Conservation (phyloP, 805 yeast genomes). For the Candida nitratophila region DNA sequence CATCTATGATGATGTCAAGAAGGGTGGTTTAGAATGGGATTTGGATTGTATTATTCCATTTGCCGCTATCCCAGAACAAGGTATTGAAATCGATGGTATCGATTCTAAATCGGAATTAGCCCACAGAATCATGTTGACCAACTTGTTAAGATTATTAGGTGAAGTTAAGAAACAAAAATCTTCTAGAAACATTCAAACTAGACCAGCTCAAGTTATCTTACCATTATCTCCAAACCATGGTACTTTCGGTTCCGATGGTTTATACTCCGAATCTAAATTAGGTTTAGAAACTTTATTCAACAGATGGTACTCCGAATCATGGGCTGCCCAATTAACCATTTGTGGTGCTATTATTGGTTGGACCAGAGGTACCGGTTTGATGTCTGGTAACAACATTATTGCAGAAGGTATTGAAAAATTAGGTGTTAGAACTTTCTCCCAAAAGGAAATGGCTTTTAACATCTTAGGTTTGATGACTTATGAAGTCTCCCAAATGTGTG, state of each 20-base stretch:
- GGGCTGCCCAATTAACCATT: constrained; percentile 89
- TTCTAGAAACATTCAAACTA: constrained; percentile 71
- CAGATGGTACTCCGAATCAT: constrained; percentile 98
- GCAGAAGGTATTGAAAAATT: constrained; percentile 95
- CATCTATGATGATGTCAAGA: constrained; percentile 76
- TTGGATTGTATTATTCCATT: constrained; percentile 94
- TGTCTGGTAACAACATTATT: constrained; percentile 94
- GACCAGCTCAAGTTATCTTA: constrained; percentile 96
- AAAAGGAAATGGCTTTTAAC: constrained; percentile 99
- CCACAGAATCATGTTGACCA: constrained; percentile 97
- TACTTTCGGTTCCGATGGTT: constrained; percentile 96
- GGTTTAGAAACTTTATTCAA: constrained; percentile 94
- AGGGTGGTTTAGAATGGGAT: constrained; percentile 97
- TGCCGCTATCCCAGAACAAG: constrained; percentile 99
- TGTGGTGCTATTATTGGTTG: constrained; percentile 99
- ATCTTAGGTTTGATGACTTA: constrained; percentile 90
- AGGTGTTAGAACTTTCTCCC: constrained; percentile 97
- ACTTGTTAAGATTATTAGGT: constrained; percentile 88
- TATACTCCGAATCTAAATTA: constrained; percentile 95
- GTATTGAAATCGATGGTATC: constrained; percentile 87
- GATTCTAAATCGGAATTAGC: constrained; percentile 97
- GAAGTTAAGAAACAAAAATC: constrained; percentile 79
- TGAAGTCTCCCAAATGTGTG: constrained; percentile 76
- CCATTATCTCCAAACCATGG: constrained; percentile 99
- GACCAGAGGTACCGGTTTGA: constrained; percentile 99